Evolutionary conservation across 192 early-diverging fungal species (phyloP).

Genomic region (Backusella morwellensis): DNA sequence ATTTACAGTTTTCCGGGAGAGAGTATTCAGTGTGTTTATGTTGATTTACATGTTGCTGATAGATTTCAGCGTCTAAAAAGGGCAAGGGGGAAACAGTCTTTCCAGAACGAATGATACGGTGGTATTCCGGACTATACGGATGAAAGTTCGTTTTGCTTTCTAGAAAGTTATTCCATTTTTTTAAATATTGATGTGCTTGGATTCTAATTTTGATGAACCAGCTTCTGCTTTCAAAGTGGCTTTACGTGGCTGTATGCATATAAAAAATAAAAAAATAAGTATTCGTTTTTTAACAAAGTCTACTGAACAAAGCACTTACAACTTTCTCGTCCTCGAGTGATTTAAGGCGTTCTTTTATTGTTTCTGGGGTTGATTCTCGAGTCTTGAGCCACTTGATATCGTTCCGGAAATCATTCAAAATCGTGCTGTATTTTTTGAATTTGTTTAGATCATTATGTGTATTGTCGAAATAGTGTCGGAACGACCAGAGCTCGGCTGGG

Average conservation of each 20-base stretch:
- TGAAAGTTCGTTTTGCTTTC: background rate
- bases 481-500: background rate
- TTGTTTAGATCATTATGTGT: background rate
- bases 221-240: background rate
- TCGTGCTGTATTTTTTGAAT: background rate
- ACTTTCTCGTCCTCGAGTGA: background rate
- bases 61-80: background rate
- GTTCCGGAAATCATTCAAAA: background rate
- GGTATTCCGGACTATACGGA: background rate
- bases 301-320: background rate
- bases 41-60: background rate
- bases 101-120: background rate
- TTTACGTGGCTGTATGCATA: background rate
- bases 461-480: background rate
- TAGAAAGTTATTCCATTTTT: constrained; percentile 5
- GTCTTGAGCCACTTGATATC: background rate
- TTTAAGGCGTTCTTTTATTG: background rate
- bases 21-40: background rate
- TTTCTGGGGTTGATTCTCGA: background rate
- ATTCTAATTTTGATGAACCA: background rate
- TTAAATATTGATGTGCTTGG: background rate
- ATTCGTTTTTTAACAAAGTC: background rate
- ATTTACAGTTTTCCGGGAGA: background rate
- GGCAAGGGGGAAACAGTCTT: background rate
- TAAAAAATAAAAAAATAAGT: background rate